A percentile compares a stretch with the other conserved stretches of the same genome.
Conservation (phyloP, 73 alveolate species). For the Paramecium primaurelia region DNA sequence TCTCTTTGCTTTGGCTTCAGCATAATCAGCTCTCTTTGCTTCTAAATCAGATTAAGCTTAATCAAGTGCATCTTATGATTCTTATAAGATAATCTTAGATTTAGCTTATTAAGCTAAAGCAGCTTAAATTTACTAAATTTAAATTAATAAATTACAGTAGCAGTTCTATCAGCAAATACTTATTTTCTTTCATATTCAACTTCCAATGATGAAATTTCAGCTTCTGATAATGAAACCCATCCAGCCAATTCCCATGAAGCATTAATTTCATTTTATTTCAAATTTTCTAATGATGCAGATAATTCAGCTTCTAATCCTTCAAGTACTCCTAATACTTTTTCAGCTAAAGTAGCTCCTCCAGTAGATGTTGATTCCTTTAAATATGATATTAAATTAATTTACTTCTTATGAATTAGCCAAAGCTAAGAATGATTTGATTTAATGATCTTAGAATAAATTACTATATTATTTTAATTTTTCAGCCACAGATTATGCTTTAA, state of each 20-base stretch:
- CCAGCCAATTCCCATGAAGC: constrained; percentile 55
- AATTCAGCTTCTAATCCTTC: constrained; percentile 29
- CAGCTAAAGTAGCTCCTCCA: constrained; percentile 8
- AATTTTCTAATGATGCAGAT: constrained; percentile 27
- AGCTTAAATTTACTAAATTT: constrained; percentile 29
- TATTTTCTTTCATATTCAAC: constrained; percentile 49
- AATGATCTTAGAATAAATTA: constrained; percentile 43
- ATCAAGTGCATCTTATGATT: constrained; percentile 38
- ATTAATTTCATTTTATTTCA: constrained; percentile 6
- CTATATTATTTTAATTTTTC: constrained; percentile 29
- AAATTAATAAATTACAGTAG: constrained; percentile 22
- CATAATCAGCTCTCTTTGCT: constrained; percentile 39
- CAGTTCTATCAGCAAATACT: constrained; percentile 53
- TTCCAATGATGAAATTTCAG: constrained; percentile 16
- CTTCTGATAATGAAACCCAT: constrained; percentile 44
- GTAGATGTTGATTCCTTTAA: background rate
- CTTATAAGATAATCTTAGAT: constrained; percentile 43
- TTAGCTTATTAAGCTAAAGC: constrained; percentile 49
- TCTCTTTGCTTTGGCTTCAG: constrained; percentile 30
- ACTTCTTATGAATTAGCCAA: constrained; percentile 26
- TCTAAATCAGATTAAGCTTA: constrained; percentile 43
- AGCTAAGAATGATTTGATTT: constrained; percentile 49
- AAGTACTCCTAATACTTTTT: constrained; percentile 9
- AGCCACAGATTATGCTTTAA: constrained; percentile 24
- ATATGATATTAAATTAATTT: background rate